Base-by-base conservation (phyloP, 352 stramenopile species). In the Thalassiosira livingstoniorum region DNA sequence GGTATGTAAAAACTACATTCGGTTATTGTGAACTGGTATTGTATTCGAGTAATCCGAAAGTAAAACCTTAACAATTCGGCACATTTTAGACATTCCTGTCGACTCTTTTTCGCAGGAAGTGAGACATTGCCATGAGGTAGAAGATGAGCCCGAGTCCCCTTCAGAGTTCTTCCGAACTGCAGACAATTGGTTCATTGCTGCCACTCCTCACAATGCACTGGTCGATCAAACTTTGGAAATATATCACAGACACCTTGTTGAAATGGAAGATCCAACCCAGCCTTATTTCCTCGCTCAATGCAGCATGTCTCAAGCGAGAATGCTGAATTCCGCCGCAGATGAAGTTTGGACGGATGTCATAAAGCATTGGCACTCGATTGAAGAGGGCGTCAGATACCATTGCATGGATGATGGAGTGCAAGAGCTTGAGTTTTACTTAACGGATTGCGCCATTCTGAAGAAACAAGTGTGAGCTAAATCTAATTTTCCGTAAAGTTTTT, bases 221-320 rank as follows among this genome's bases (percentile, higher is more conserved):
- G n/a, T 58, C 21, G 47, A 58, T 58, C 11, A 58, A 27, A 29
- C 11, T 11, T n/a, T 58, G 21, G 27, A 23, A 29, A 27, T 58
- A 25, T 58, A 29, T 29, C 47, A 58, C 47, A 23, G 21, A 7
- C 47, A 58, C 21, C n/a, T 58, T 11, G 11, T 58, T 11, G 27
- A 58, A 29, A 11, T 25, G 4, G 4, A 11, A 58, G 11, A 29
- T 15, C 11, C 11, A 7, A 7, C 11, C 4, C 7, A 29, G 5
- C 47, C 47, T 4, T 58, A 58, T n/a, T 58, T 58, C 27, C 47
- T 58, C 21, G 47, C 47, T 25, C 47, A 58, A 29, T 58, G 47
- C n/a, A 25, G 5, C 21, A 11, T 58, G 47, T 29, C 47, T 10
- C 47, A 58, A 27, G 47, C 47, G 27, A 15, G 5, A 10, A 23